phyloP scores from a whole-genome alignment of 805 yeast species.

The Kuraishia piskuri region DNA sequence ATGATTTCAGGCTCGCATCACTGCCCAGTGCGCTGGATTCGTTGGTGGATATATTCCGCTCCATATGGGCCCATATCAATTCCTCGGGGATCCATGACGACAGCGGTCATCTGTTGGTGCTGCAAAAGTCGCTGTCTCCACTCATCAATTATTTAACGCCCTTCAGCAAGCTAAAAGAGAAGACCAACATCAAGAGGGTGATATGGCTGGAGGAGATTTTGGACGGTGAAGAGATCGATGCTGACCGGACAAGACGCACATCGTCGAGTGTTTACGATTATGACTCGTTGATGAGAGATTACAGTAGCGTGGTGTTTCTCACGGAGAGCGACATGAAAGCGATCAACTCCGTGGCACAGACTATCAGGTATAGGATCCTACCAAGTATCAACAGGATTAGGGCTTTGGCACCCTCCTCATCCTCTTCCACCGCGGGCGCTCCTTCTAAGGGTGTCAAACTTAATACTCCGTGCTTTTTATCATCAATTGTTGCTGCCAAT shows the following conservation, averaged over 20 bases:
- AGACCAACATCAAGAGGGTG: slow-evolving; percentile 17
- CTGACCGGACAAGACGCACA: not conserved
- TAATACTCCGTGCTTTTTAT: slow-evolving; percentile 3
- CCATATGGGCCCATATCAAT: not conserved
- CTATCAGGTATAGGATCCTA: slow-evolving; percentile 4
- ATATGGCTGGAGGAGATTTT: slow-evolving; percentile 14
- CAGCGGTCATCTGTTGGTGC: slow-evolving; percentile 7
- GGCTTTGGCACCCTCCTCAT: not conserved
- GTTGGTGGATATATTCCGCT: slow-evolving; percentile 3
- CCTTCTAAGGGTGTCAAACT: not conserved
- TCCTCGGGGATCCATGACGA: not conserved
- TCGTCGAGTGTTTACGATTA: slow-evolving; percentile 7
- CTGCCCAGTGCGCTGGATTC: not conserved
- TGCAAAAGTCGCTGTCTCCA: slow-evolving; percentile 14
- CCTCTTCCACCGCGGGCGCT: not conserved
- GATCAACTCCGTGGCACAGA: slow-evolving; percentile 3
- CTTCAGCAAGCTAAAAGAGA: slow-evolving; percentile 16
- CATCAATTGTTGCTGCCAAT: slow-evolving; percentile 6
- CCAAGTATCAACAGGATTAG: slow-evolving; percentile 4
- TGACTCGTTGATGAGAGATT: slow-evolving; percentile 10
- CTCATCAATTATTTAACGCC: slow-evolving; percentile 17
- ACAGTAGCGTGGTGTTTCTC: slow-evolving; percentile 15
- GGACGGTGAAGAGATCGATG: slow-evolving; percentile 9
- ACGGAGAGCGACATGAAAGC: slow-evolving; percentile 1
- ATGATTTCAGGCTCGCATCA: not conserved